Conservation (phyloP, 2,329 filamentous ascomycete species). For the Hypoxylon sp. region DNA sequence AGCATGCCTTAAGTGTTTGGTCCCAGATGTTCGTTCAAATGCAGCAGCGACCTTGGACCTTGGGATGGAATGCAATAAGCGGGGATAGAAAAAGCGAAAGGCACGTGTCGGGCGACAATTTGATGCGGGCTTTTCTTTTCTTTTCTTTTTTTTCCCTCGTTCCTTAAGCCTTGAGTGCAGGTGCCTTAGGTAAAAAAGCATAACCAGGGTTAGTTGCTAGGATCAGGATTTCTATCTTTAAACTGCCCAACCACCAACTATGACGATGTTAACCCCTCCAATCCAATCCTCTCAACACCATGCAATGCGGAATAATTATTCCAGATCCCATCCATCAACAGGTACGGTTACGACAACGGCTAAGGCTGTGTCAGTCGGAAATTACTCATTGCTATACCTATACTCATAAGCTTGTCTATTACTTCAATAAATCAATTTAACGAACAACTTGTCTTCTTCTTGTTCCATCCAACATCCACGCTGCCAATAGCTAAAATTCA, state of each 20-base stretch:
- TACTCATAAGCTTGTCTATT: constrained; percentile 8
- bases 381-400: too few species aligned
- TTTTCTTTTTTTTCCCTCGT: too few species aligned
- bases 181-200: too few species aligned
- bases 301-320: constrained; percentile 29
- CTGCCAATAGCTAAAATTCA: constrained; percentile 20
- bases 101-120: constrained; percentile 34
- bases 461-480: constrained; percentile 9
- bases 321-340: constrained; percentile 11
- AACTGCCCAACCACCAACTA: constrained; percentile 2
- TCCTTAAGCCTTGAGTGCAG: too few species aligned
- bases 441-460: constrained; percentile 9
- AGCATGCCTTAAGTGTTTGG: too few species aligned
- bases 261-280: neutral
- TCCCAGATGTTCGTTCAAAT: too few species aligned
- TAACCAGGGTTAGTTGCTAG: too few species aligned
- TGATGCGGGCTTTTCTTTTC: constrained; percentile 23
- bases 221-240: constrained; percentile 21
- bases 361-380: constrained; percentile 15
- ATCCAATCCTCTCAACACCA: neutral
- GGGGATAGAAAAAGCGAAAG: too few species aligned
- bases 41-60: too few species aligned
- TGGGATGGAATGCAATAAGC: too few species aligned
- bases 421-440: constrained; percentile 19
- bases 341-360: constrained; percentile 3